Evolutionary conservation across 1,139 yeast species (phyloP).

Genomic region (Protomyces macrosporus): DNA sequence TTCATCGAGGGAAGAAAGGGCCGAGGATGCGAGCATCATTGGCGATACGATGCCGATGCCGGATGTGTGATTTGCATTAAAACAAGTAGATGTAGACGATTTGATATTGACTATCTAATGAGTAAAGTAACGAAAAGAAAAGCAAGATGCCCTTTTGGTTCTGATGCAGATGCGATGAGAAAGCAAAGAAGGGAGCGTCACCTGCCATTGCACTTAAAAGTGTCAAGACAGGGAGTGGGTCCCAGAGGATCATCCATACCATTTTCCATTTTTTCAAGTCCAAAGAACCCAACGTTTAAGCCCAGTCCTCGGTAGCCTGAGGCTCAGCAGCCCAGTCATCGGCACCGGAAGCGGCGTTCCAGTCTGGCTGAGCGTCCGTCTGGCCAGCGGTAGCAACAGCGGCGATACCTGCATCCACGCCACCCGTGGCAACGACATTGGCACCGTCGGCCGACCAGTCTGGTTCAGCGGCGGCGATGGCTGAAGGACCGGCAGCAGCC

Average conservation of each 20-base stretch:
- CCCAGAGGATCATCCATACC: background rate
- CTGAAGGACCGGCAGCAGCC: slow-evolving; percentile 60
- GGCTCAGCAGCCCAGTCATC: slow-evolving; percentile 27
- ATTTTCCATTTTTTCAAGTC: background rate
- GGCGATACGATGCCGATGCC: slow-evolving; percentile 1
- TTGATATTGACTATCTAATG: background rate
- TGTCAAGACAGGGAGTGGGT: background rate
- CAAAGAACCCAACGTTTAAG: background rate
- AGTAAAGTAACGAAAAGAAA: background rate
- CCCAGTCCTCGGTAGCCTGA: slow-evolving; percentile 24
- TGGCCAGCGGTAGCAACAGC: slow-evolving; percentile 53
- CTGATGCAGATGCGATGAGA: background rate
- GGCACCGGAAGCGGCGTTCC: slow-evolving; percentile 64
- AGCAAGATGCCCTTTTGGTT: background rate
- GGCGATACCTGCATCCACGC: slow-evolving; percentile 87
- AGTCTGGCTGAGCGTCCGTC: slow-evolving; percentile 78
- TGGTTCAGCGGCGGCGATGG: slow-evolving; percentile 23
- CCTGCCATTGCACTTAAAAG: background rate
- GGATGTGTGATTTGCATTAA: background rate
- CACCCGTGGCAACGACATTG: slow-evolving; percentile 47
- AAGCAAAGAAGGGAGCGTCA: background rate
- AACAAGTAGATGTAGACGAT: background rate
- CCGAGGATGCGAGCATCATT: slow-evolving; percentile 23
- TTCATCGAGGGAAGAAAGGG: background rate
- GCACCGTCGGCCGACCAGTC: slow-evolving; percentile 52